Evolutionary conservation across 306 rosid genomes (phyloP), one percentile per base, ranked within the genome.

Genomic region (Erythrophleum fordii): DNA sequence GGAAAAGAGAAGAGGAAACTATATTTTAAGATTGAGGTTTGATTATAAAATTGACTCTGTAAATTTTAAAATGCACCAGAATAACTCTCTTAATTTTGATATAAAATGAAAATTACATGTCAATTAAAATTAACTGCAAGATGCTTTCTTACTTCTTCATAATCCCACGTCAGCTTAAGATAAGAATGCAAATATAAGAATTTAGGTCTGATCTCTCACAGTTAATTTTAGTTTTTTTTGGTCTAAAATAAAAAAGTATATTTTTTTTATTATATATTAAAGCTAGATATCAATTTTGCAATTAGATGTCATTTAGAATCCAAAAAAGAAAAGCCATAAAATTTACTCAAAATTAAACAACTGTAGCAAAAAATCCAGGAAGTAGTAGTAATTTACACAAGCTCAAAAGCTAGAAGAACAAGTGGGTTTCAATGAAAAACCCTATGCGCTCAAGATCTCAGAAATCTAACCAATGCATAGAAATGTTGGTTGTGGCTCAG

Each of bases 401-500:
- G 66, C 41, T 0, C 26, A 69, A 73, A 51, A 28, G 14, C 4
- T 23, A 55, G 22, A 51, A 22, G 20, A 59, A 34, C 22, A 14
- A 44, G 34, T 13, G 11, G 6, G 13, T 64, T 64, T 35, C 20
- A 9, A 22, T 56, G 31, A 23, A 56, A 8, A 26, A 13, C 39
- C 58, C 20, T 18, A 51, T 4, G 22, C 23, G 8, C 22, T 10
- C 5, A 18, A 51, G 3, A 14, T 48, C 55, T 39, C 5, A 20
- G 23, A 29, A 31, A 56, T 18, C 31, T 13, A 11, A 28, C 46
- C 34, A 72, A 48, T 35, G 20, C 20, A 69, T 26, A 9, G 62
- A 31, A 65, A 23, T 79, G 77, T 77, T 78, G 83, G 59, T 69
- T 18, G 64, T 68, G 20, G 5, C 35, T 5, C 77, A 95, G 98